Evolutionary conservation across 2,329 filamentous ascomycete genomes (phyloP), one percentile per base, ranked within the genome.

Genomic region (Apiospora rasikravindrae): DNA sequence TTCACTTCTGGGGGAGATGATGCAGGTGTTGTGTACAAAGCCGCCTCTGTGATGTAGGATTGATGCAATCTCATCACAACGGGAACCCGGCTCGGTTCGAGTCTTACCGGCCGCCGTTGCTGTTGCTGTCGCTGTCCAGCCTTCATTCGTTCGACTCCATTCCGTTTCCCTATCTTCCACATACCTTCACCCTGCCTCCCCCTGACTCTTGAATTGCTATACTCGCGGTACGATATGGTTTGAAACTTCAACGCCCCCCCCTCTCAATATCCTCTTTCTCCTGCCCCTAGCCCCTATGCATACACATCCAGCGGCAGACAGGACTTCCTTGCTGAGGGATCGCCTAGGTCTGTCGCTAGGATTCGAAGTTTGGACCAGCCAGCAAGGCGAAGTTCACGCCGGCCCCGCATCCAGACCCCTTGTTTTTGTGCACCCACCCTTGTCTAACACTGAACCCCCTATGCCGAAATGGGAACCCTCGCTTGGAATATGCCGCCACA

Each of bases 31-130:
- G 22, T 40, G 57, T 64, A 64, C 33, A 40, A 40, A 40, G 33
- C 13, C 33, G 8, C 33, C 33, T 40, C 6, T 40, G 33, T 64
- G 24, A 33, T 22, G 57, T 64, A 40, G 57, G 57, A 64, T 64
- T 37, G 33, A 40, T 64, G 57, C 57, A 64, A 40, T 64, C 57
- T 64, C 57, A 13, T 64, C 57, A 64, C 57, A 64, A 64, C 57
- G 57, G 57, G 57, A 40, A 64, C 57, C 22, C 57, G 57, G 57
- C 57, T 64, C 57, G 57, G 57, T 64, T 64, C 57, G 57, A 64
- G 33, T 64, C 57, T 64, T 40, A 37, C 57, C 57, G 57, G 57
- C 29, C 57, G 57, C 37, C 22, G n/a, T n/a, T 40, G 57, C 4
- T 64, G 33, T 33, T 64, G n/a, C 11, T 40, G 57, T 13, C 40